A percentile compares a stretch with the other conserved stretches of the same genome.
Evolutionary conservation across 1,284 basidiomycete genomes (phyloP).

Genomic region (Abortiporus biennis): DNA sequence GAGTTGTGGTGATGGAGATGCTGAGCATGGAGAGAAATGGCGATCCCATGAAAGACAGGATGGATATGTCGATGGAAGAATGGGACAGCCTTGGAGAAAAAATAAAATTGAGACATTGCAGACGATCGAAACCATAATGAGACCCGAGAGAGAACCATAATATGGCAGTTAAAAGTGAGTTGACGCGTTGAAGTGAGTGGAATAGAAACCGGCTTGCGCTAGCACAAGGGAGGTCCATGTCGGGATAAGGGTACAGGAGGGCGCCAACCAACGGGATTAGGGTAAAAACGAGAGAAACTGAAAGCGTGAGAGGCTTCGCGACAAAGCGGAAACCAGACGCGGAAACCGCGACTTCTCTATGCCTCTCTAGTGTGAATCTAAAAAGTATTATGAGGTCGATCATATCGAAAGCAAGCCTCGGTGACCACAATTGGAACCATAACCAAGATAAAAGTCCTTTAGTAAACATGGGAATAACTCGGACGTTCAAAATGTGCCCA

Average conservation of each 20-base stretch:
- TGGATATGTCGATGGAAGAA: conserved; percentile 46
- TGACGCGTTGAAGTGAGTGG: conserved; percentile 25
- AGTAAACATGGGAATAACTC: conserved; percentile 21
- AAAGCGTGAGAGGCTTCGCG: conserved; percentile 10
- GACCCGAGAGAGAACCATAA: conserved; percentile 16
- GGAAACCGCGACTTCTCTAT: conserved; percentile 21
- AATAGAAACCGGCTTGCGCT: conserved; percentile 21
- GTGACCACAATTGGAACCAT: no score
- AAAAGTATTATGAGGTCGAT: not conserved
- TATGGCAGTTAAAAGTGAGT: conserved; percentile 13
- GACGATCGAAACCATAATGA: conserved; percentile 17
- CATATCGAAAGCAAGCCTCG: not conserved
- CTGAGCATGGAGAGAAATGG: conserved; percentile 16
- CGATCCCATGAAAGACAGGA: conserved; percentile 43
- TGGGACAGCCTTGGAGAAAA: conserved; percentile 8
- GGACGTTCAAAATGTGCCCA: conserved; percentile 18
- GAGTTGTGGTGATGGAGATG: conserved; percentile 26
- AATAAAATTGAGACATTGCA: conserved; percentile 16
- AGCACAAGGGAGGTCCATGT: conserved; percentile 23
- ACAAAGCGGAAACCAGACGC: conserved; percentile 14
- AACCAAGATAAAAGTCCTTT: no score
- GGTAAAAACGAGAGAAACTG: conserved; percentile 19
- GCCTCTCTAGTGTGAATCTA: conserved; percentile 22
- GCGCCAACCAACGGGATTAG: conserved; percentile 20
- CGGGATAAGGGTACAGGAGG: conserved; percentile 17